Percentiles rank a stretch among this genome's conserved stretches.
These are phyloP conservation scores for Aspergillus sparsus DNA, from an alignment of 495 filamentous ascomycete species.

Conservation along the genomic window DNA sequence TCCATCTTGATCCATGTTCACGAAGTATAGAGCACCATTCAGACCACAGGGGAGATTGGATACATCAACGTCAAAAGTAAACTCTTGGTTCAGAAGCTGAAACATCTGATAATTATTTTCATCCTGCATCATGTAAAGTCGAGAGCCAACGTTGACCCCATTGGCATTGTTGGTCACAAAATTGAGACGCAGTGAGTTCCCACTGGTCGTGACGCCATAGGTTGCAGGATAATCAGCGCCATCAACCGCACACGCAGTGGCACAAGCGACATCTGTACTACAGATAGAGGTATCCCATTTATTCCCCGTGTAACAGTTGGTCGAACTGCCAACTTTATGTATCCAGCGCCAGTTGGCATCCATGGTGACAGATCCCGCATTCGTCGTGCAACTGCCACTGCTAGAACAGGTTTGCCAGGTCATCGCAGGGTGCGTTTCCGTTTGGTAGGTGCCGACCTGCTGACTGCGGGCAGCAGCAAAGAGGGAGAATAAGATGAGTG, in stretches of 20 bases:
- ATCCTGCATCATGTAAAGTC: conserved; percentile 60
- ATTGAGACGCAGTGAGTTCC: conserved; percentile 37
- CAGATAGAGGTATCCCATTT: conserved; percentile 3
- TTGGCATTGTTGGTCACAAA: conserved; percentile 40
- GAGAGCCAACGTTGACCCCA: conserved; percentile 43
- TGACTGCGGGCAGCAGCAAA: too few species aligned
- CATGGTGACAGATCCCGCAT: conserved; percentile 33
- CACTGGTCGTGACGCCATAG: conserved; percentile 23
- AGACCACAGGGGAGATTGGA: conserved; percentile 62
- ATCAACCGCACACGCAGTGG: conserved; percentile 10
- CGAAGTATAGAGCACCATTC: conserved; percentile 69
- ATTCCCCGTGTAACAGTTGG: conserved; percentile 38
- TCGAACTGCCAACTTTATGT: conserved; percentile 40
- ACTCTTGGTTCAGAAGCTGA: conserved; percentile 58
- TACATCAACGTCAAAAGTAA: conserved; percentile 65
- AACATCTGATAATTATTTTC: conserved; percentile 61
- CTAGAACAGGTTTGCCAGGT: too few species aligned
- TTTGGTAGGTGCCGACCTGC: too few species aligned
- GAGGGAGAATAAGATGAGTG: too few species aligned
- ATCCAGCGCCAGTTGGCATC: conserved; percentile 47
- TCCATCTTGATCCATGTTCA: conserved; percentile 60
- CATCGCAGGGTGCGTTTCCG: too few species aligned
- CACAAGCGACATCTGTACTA: conserved; percentile 8
- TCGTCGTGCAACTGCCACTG: too few species aligned
- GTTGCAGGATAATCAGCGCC: conserved; percentile 7